These are phyloP conservation scores for Alternaria sp. DNA, from an alignment of 2,329 filamentous ascomycete species.

Conservation along the genomic window DNA sequence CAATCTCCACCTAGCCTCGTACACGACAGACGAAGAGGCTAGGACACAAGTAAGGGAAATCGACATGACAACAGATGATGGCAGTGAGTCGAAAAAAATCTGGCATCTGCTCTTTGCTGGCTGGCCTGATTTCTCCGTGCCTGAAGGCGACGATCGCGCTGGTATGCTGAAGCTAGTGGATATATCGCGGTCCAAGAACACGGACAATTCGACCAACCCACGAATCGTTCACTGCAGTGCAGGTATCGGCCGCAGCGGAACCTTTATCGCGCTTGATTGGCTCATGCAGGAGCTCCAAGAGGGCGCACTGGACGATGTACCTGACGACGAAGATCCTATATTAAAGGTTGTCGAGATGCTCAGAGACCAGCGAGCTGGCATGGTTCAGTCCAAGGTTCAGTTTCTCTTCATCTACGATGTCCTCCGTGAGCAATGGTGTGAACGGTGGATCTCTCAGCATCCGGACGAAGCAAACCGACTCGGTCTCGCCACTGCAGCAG, in stretches of 20 bases:
- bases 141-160: constrained; percentile 70
- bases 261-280: constrained; percentile 96
- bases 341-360: constrained; percentile 81
- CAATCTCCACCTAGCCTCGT: constrained; percentile 68
- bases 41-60: constrained; percentile 79
- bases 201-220: constrained; percentile 63
- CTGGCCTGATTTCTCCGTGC: constrained; percentile 92
- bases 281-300: constrained; percentile 81
- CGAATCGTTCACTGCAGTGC: constrained; percentile 79
- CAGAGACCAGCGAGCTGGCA: constrained; percentile 87
- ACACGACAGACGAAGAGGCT: constrained; percentile 63
- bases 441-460: constrained; percentile 52
- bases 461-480: constrained; percentile 40
- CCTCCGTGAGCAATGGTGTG: constrained; percentile 75
- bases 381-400: constrained; percentile 91
- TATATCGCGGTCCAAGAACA: constrained; percentile 69
- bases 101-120: constrained; percentile 86
- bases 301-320: constrained; percentile 67
- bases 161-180: constrained; percentile 75
- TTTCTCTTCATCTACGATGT: constrained; percentile 90
- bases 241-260: constrained; percentile 91
- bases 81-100: constrained; percentile 68
- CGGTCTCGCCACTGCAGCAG: constrained; percentile 22
- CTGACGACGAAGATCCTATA: constrained; percentile 70
- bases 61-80: constrained; percentile 56